Evolutionary conservation across 129 eudicot genomes (phyloP), one percentile per base, ranked within the genome.

Genomic region (Calendula officinalis): DNA sequence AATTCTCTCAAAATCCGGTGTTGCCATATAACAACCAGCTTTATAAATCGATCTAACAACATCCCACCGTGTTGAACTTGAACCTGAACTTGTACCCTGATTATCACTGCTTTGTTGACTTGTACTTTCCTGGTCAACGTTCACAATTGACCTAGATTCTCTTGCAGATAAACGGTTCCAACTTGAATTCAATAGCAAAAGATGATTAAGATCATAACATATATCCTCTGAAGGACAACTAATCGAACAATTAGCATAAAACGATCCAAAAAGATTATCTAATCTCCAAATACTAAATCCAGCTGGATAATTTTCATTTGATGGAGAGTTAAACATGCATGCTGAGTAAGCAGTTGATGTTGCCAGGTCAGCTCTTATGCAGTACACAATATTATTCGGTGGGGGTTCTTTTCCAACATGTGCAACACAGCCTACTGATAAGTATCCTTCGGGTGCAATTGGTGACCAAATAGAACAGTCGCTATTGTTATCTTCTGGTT

Each of bases 261-360:
- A 94, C 60, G 97, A 94, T 53, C 99, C 95, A 53, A 86, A 51
- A 70, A 84, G 59, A 73, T 83, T 88, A 78, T 94, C 99, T 43
- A 94, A 60, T 13, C 89, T 86, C 99, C 99, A 94, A 15, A 94
- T 86, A 80, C 97, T 91, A 71, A 85, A 94, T 53, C 99, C 97
- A 47, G 89, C 81, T 15, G 79, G 49, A 63, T 85, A 82, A 35
- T 65, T 68, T 41, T 49, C 62, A 80, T 76, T 94, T n/a, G 88
- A 32, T 12, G 87, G 53, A 60, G 71, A 15, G 50, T 51, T 83
- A 61, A 82, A 79, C 60, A 88, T 71, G 79, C 97, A 88, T 50
- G 91, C 99, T 52, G 86, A 86, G 77, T 64, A 81, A 60, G 77
- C 72, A 40, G 99, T 71, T 73, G 99, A 94, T 38, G 99, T 81